These are phyloP conservation scores for Malus sylvestris DNA, from an alignment of 306 rosid genomes.

Conservation along the genomic window DNA sequence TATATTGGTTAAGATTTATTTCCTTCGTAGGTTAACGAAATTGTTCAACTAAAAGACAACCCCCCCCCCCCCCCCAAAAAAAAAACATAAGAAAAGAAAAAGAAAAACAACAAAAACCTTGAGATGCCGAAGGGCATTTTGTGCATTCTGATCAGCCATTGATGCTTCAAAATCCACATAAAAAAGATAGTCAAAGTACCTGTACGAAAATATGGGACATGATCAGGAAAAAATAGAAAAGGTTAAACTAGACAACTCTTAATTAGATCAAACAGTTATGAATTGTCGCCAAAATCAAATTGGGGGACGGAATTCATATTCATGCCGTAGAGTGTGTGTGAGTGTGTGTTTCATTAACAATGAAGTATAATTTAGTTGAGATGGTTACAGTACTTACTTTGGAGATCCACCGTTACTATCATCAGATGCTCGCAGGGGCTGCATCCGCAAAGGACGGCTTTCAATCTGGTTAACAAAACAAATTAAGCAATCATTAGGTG, in stretches of 20 bases:
- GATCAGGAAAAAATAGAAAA: conserved; percentile 18
- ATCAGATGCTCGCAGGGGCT: conserved; percentile 59
- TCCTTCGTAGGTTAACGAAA: background rate
- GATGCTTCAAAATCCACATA: conserved; percentile 96
- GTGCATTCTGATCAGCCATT: conserved; percentile 89
- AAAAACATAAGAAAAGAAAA: background rate
- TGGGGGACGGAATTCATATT: background rate
- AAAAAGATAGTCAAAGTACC: conserved; percentile 88
- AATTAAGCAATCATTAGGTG: conserved; percentile 13
- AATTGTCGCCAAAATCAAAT: background rate
- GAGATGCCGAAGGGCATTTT: conserved; percentile 79
- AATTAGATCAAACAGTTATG: background rate
- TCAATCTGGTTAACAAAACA: conserved; percentile 61
- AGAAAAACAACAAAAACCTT: conserved; percentile 37
- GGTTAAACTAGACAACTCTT: background rate
- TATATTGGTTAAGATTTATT: conserved; percentile 10
- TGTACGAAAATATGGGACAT: conserved; percentile 21
- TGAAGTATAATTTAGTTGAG: conserved; percentile 6
- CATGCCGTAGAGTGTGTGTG: background rate
- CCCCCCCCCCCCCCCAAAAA: too few species aligned
- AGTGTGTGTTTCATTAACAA: too few species aligned
- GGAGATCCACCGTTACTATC: conserved; percentile 46
- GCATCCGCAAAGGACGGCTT: conserved; percentile 88
- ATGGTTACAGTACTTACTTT: conserved; percentile 44
- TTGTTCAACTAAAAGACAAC: background rate